A percentile compares a stretch with the other conserved stretches of the same genome.
Conservation (phyloP, 1,284 basidiomycete genomes). For the Butyriboletus appendiculatus region DNA sequence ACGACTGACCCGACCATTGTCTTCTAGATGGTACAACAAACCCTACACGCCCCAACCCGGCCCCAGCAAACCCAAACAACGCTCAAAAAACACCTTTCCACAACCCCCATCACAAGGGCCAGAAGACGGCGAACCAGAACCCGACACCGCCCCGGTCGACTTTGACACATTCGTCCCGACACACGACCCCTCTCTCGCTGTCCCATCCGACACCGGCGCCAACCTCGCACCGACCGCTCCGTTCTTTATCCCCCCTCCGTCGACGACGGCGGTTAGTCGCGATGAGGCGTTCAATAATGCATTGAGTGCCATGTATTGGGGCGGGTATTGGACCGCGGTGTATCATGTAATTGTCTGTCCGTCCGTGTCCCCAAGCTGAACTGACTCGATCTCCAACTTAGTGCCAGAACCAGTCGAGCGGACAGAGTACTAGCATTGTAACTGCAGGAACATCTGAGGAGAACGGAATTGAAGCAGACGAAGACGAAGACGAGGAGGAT, state of each 20-base stretch:
- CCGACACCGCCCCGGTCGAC: conserved; percentile 61
- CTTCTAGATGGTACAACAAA: conserved; percentile 70
- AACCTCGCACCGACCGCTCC: conserved; percentile 13
- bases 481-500: conserved; percentile 28
- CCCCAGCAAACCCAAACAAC: conserved; percentile 7
- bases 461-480: conserved; percentile 29
- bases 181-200: conserved; percentile 58
- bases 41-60: conserved; percentile 41
- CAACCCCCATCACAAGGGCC: conserved; percentile 7
- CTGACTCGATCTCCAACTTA: neutral
- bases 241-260: conserved; percentile 32
- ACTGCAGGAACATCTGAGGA: conserved; percentile 23
- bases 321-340: conserved; percentile 80
- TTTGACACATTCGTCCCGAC: conserved; percentile 69
- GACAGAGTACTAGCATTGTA: conserved; percentile 6
- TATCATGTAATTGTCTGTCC: conserved; percentile 54
- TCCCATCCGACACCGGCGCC: conserved; percentile 23
- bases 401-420: conserved; percentile 26
- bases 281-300: conserved; percentile 77
- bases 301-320: conserved; percentile 77
- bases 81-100: conserved; percentile 10
- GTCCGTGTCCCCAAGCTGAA: neutral
- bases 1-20: neutral
- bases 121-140: conserved; percentile 11
- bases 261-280: conserved; percentile 47